Evolutionary conservation across 306 rosid species (phyloP).

Genomic region (Trichosanthes cucumerina): DNA sequence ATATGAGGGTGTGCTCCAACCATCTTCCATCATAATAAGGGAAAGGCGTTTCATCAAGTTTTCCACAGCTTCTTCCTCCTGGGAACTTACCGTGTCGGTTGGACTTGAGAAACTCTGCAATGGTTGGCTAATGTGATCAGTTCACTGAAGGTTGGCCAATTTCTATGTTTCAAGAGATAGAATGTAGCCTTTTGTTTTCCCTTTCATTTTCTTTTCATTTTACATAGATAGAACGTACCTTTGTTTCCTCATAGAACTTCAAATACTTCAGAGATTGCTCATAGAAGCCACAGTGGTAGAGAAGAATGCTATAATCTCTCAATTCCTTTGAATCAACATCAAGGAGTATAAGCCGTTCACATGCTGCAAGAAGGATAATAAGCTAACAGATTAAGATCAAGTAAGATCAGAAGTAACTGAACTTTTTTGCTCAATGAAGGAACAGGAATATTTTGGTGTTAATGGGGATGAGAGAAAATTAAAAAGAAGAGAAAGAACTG

Average conservation of each 20-base stretch:
- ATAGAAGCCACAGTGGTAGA: conserved; percentile 79
- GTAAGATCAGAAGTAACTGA: not conserved
- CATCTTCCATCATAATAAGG: conserved; percentile 64
- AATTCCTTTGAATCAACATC: conserved; percentile 55
- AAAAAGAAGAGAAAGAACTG: not conserved
- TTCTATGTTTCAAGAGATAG: not conserved
- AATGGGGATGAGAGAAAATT: not conserved
- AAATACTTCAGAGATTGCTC: conserved; percentile 52
- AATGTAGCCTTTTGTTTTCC: not conserved
- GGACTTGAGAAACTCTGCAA: conserved; percentile 40
- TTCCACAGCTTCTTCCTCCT: conserved; percentile 61
- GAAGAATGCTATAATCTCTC: conserved; percentile 85
- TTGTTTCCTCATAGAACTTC: conserved; percentile 38
- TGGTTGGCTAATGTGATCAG: not conserved
- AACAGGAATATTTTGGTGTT: not conserved
- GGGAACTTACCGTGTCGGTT: conserved; percentile 15
- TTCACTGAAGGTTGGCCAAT: not conserved
- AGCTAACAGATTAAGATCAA: not conserved
- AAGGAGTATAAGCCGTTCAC: conserved; percentile 81
- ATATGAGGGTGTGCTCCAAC: conserved; percentile 50
- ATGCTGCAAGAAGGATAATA: conserved; percentile 34
- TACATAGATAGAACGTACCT: conserved; percentile 28
- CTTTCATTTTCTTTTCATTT: not conserved
- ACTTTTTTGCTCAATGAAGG: not conserved
- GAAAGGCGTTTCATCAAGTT: conserved; percentile 56